Evolutionary conservation across 495 filamentous ascomycete genomes (phyloP), one percentile per base, ranked within the genome.

Genomic region (Penicillium ochrochloron): DNA sequence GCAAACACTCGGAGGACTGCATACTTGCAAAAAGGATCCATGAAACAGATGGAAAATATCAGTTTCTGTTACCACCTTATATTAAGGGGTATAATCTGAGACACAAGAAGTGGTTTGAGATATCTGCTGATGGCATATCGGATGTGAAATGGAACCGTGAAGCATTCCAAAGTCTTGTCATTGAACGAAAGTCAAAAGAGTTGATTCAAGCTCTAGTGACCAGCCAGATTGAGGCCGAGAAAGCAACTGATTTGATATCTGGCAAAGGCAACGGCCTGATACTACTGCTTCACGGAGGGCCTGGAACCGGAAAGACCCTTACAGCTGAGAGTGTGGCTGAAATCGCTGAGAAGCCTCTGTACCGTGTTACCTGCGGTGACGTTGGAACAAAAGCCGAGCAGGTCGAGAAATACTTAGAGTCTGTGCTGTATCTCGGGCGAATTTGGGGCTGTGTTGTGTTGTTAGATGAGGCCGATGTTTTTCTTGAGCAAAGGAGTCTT

Each of bases 381-480:
- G 66, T 86, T 0, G 83, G 83, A 1, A 71, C 63, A 1, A 69
- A 71, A 0, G 69, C 80, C 0, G 62, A 66, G 7, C 72, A 75
- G 0, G 78, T 84, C 0, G 82, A 84, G 61, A 64, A 63, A 9
- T 74, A 78, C 17, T 73, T 87, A 15, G 68, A 81, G 17, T 39
- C 62, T 0, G 73, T 79, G 14, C 79, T 84, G 23, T 57, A 65
- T 7, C 63, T 83, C 0, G 83, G 78, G 9, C 65, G 72, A 2
- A 59, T 53, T 0, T 86, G 84, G 84, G 75, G 74, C 4, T 82
- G 75, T 35, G 77, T 88, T 0, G 66, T 88, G 5, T 74, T 89
- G 0, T 68, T 88, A 0, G 85, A 88, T 59, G 84, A 89, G 70
- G 83, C 81, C 1, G 85, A 87, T 53, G 76, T 88, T 1, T 89